A percentile compares a stretch with the other conserved stretches of the same genome.
Evolutionary conservation across 441 rosid genomes (phyloP).

Genomic region (Adansonia rubrostipa): DNA sequence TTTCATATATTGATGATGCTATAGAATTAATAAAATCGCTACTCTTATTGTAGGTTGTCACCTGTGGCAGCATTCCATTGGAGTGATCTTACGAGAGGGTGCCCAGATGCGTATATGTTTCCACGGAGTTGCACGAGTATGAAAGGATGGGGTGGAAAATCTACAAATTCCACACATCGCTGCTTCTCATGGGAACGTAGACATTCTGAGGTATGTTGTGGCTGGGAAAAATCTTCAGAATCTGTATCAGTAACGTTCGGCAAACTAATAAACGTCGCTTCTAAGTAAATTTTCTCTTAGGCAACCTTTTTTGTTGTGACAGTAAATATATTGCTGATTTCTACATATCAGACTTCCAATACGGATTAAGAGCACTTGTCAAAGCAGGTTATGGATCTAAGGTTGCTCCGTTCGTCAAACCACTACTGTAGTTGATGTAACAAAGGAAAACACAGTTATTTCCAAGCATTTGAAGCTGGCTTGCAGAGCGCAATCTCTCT

Average conservation of each 20-base stretch:
- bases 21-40: not conserved
- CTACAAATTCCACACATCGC: slow-evolving; percentile 71
- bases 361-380: slow-evolving; percentile 87
- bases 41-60: slow-evolving; percentile 66
- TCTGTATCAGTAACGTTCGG: not conserved
- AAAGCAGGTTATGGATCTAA: slow-evolving; percentile 94
- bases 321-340: slow-evolving; percentile 90
- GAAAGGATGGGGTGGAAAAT: slow-evolving; percentile 74
- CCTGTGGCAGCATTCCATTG: slow-evolving; percentile 86
- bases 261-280: slow-evolving; percentile 2
- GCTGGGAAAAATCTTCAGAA: not conserved
- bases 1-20: not conserved
- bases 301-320: slow-evolving; percentile 37
- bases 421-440: slow-evolving; percentile 72
- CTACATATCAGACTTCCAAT: slow-evolving; percentile 92
- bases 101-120: slow-evolving; percentile 80
- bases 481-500: slow-evolving; percentile 77
- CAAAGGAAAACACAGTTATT: slow-evolving; percentile 65
- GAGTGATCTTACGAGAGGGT: slow-evolving; percentile 83
- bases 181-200: slow-evolving; percentile 90
- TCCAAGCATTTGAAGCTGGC: slow-evolving; percentile 80
- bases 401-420: slow-evolving; percentile 85
- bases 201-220: slow-evolving; percentile 61
- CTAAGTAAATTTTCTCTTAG: not conserved
- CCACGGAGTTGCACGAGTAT: slow-evolving; percentile 80